Percentiles rank a stretch among this genome's conserved stretches.
Conservation (phyloP, 2,329 filamentous ascomycete species). For the Cytospora paraplurivora region DNA sequence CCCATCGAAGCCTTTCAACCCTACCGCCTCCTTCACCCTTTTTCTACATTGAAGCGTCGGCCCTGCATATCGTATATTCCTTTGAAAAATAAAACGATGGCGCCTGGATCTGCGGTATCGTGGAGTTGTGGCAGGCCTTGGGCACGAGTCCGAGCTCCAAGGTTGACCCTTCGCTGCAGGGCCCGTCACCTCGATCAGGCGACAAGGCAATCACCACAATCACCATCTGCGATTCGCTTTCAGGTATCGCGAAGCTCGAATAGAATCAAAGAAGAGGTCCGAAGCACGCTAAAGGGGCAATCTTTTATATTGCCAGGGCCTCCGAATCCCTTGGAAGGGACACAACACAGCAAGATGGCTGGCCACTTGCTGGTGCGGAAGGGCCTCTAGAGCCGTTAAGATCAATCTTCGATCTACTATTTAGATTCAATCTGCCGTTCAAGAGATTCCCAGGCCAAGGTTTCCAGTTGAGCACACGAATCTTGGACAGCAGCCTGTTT, state of each 20-base stretch:
- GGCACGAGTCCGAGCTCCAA: not conserved
- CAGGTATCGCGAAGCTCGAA: not conserved
- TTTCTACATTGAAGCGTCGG: not conserved
- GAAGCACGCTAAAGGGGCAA: not conserved
- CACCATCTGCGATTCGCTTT: not conserved
- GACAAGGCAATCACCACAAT: not conserved
- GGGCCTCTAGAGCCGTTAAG: not conserved
- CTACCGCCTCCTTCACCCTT: not conserved
- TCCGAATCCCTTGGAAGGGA: not conserved
- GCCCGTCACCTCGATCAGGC: not conserved
- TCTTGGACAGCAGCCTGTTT: not conserved
- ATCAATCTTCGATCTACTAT: not conserved
- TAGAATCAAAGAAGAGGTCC: not conserved
- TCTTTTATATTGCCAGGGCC: not conserved
- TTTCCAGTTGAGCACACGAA: not conserved
- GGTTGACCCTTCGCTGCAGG: not conserved
- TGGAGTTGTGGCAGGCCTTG: not conserved
- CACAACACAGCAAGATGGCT: not conserved
- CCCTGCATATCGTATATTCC: not conserved
- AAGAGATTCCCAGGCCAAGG: not conserved
- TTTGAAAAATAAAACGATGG: not conserved
- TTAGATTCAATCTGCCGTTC: not conserved
- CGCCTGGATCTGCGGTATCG: rapidly evolving
- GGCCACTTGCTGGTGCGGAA: not conserved
- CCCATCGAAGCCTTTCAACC: not conserved